Conservation (phyloP, 2,329 filamentous ascomycete species). For the Fusarium albidum region DNA sequence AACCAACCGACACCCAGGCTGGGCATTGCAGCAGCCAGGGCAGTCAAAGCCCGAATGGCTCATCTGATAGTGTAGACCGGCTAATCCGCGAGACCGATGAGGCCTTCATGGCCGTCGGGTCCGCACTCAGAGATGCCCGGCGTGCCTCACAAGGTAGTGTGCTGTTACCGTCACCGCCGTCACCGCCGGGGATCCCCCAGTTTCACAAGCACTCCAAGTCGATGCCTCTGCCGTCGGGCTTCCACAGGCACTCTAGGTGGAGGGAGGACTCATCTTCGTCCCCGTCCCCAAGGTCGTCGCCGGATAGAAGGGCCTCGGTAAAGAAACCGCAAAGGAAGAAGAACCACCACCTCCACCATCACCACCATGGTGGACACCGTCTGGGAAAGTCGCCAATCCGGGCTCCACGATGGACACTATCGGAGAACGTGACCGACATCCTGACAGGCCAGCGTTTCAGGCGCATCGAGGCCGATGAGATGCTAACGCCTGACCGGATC, state of each 20-base stretch:
- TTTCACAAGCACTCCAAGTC: slow-evolving; percentile 33
- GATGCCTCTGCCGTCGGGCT: slow-evolving; percentile 35
- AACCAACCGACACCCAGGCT: slow-evolving; percentile 18
- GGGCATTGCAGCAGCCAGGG: slow-evolving; percentile 19
- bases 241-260: slow-evolving; percentile 21
- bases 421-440: slow-evolving; percentile 65
- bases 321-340: slow-evolving; percentile 55
- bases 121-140: slow-evolving; percentile 49
- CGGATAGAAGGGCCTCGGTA: slow-evolving; percentile 43
- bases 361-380: slow-evolving; percentile 15
- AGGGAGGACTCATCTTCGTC: slow-evolving; percentile 20
- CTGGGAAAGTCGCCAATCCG: slow-evolving; percentile 29
- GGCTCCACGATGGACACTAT: slow-evolving; percentile 58
- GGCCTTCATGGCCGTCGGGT: slow-evolving; percentile 57
- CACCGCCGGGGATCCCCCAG: slow-evolving; percentile 23
- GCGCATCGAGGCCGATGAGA: slow-evolving; percentile 66
- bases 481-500: slow-evolving; percentile 62
- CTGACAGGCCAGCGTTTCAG: slow-evolving; percentile 63
- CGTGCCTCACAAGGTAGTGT: slow-evolving; percentile 28
- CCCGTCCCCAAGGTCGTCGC: slow-evolving; percentile 23
- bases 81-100: slow-evolving; percentile 60
- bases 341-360: too few species aligned
- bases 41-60: slow-evolving; percentile 29
- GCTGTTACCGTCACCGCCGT: slow-evolving; percentile 19
- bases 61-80: slow-evolving; percentile 52